These are phyloP conservation scores for Colletotrichum lini DNA, from an alignment of 2,329 filamentous ascomycete genomes.

Conservation along the genomic window DNA sequence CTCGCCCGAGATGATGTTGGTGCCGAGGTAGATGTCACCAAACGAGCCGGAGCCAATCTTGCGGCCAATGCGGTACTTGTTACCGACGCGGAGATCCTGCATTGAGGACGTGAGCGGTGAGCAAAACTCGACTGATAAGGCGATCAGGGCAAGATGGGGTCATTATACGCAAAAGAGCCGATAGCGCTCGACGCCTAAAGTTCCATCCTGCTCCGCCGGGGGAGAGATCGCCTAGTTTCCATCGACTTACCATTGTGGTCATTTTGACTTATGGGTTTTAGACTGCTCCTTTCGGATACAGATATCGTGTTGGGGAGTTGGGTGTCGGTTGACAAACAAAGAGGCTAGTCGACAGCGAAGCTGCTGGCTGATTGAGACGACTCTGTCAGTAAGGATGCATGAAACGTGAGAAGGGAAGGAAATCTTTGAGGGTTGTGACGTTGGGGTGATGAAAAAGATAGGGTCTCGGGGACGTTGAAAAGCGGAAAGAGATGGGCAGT, in stretches of 20 bases:
- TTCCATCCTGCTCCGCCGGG: neutral
- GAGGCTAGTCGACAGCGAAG: neutral
- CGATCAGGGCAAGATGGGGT: neutral
- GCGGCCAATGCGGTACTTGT: conserved; percentile 99
- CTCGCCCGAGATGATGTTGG: conserved; percentile 99
- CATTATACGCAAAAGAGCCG: too few relatives aligned
- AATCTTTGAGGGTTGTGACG: conserved; percentile 8
- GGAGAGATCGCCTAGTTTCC: neutral
- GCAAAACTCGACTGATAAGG: neutral
- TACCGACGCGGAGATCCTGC: conserved; percentile 98
- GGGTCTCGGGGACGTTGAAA: conserved; percentile 40
- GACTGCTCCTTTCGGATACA: conserved; percentile 40
- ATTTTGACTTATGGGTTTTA: conserved; percentile 52
- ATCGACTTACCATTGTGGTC: conserved; percentile 66
- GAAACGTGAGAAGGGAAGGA: neutral
- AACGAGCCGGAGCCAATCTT: conserved; percentile 99
- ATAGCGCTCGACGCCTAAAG: neutral
- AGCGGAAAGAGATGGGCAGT: conserved; percentile 42
- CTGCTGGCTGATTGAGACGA: neutral
- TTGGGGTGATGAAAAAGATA: conserved; percentile 18
- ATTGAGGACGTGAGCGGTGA: conserved; percentile 42
- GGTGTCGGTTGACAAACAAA: conserved; percentile 12
- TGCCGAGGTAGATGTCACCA: conserved; percentile 98
- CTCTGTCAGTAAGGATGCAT: conserved; percentile 22
- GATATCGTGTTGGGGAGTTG: neutral